Evolutionary conservation across 1,284 basidiomycete genomes (phyloP).

Genomic region (Trichosporon sp.): DNA sequence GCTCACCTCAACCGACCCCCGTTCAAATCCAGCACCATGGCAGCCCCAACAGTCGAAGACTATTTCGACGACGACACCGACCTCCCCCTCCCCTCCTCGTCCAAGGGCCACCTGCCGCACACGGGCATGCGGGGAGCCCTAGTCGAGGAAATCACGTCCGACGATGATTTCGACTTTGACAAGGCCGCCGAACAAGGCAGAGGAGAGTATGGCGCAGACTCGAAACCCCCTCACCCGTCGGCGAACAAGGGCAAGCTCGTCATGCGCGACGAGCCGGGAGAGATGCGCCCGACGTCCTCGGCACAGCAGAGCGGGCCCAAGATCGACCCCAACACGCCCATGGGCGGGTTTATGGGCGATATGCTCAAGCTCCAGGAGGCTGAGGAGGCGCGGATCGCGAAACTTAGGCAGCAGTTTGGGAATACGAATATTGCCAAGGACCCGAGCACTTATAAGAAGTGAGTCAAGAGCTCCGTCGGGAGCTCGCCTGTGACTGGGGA

Average conservation of each 20-base stretch:
- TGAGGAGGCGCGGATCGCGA: constrained; percentile 45
- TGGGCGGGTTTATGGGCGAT: constrained; percentile 50
- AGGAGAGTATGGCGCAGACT: constrained; percentile 44
- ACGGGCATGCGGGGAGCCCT: constrained; percentile 65
- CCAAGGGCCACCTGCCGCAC: constrained; percentile 60
- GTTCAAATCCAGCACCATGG: constrained; percentile 24
- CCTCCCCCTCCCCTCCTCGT: constrained; percentile 49
- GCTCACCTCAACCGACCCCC: neutral
- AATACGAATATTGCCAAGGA: constrained; percentile 32
- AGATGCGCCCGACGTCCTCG: constrained; percentile 21
- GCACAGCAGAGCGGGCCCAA: too few relatives aligned
- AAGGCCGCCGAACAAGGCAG: constrained; percentile 49
- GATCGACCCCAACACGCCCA: constrained; percentile 43
- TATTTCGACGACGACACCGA: constrained; percentile 84
- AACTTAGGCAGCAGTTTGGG: constrained; percentile 41
- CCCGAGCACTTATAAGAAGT: constrained; percentile 45
- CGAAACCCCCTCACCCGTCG: constrained; percentile 27
- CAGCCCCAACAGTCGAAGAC: constrained; percentile 47
- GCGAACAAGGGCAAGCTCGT: constrained; percentile 31
- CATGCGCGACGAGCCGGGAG: constrained; percentile 25
- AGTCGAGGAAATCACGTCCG: constrained; percentile 64
- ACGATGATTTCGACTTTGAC: constrained; percentile 47
- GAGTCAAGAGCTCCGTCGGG: too few relatives aligned
- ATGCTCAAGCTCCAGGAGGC: constrained; percentile 47
- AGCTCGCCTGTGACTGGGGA: too few relatives aligned